Evolutionary conservation across 208 protist genomes (phyloP).

Genomic region (Acanthamoeba rhysodes): DNA sequence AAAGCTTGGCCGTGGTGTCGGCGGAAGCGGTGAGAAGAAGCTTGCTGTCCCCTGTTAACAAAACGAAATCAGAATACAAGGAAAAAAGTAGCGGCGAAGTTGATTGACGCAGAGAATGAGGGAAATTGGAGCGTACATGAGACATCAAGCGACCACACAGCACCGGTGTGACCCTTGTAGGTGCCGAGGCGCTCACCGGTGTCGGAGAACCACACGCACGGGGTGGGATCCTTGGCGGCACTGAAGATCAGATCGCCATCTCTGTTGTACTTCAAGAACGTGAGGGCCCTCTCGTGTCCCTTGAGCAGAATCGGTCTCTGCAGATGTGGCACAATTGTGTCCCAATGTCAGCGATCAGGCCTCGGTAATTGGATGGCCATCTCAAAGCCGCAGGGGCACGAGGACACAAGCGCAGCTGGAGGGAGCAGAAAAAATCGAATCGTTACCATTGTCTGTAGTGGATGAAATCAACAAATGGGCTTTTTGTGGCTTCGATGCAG

Average conservation of each 20-base stretch:
- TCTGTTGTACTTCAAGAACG: constrained; percentile 97
- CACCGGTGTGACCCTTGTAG: constrained; percentile 95
- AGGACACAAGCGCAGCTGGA: too few relatives aligned
- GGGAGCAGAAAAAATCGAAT: too few relatives aligned
- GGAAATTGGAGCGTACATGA: constrained; percentile 87
- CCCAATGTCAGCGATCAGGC: neutral
- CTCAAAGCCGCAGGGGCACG: too few relatives aligned
- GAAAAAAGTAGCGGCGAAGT: neutral
- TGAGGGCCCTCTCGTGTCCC: constrained; percentile 92
- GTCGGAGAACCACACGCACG: constrained; percentile 95
- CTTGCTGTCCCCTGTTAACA: constrained; percentile 80
- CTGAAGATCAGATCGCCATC: constrained; percentile 99
- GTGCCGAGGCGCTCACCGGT: constrained; percentile 97
- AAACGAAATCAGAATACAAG: neutral
- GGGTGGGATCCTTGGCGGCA: constrained; percentile 94
- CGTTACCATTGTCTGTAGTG: neutral
- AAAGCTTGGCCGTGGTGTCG: constrained; percentile 89
- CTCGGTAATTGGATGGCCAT: too few relatives aligned
- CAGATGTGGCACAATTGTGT: neutral
- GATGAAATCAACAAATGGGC: too few relatives aligned
- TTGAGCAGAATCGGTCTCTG: constrained; percentile 84
- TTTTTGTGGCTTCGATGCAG: neutral
- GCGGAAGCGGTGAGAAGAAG: constrained; percentile 90
- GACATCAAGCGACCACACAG: constrained; percentile 96
- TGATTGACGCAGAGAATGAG: neutral